Percentiles rank a stretch among this genome's conserved stretches.
phyloP scores from a whole-genome alignment of 192 early-diverging fungal species.

The Rhizoclosmatium globosum region DNA sequence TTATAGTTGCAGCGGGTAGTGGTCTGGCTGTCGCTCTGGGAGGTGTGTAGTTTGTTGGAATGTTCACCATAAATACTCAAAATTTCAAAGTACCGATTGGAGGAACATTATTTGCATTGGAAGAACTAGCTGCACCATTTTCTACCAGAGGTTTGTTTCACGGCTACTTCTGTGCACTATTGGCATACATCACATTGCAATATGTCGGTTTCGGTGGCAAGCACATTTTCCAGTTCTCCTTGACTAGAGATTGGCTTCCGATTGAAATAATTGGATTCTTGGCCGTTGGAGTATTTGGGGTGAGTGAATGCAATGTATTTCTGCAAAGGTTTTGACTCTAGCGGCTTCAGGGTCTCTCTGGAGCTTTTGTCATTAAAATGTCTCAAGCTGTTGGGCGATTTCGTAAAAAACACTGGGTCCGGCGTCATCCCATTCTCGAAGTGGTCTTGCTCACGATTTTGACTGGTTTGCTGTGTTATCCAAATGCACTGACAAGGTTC shows the following conservation, averaged over 20 bases:
- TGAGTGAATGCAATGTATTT: conserved; percentile 10
- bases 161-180: conserved; percentile 93
- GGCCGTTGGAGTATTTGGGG: conserved; percentile 83
- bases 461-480: conserved; percentile 81
- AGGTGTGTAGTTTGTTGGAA: conserved; percentile 16
- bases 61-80: not conserved
- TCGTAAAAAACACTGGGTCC: conserved; percentile 77
- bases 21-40: conserved; percentile 97
- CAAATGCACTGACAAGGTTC: conserved; percentile 84
- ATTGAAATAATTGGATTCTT: conserved; percentile 93
- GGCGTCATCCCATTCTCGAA: conserved; percentile 76
- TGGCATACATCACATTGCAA: conserved; percentile 85
- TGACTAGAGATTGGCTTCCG: conserved; percentile 89
- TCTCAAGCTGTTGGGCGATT: conserved; percentile 74
- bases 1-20: conserved; percentile 82
- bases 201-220: conserved; percentile 64
- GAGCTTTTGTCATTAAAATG: conserved; percentile 80
- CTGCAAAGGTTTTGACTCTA: not conserved
- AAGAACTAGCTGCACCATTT: conserved; percentile 92
- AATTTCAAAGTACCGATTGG: conserved; percentile 81
- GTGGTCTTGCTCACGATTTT: conserved; percentile 72
- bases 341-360: conserved; percentile 74
- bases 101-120: conserved; percentile 92
- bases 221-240: conserved; percentile 78
- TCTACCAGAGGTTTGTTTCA: conserved; percentile 94